phyloP scores from a whole-genome alignment of 2,329 filamentous ascomycete species.

The Xylaria sp. region DNA sequence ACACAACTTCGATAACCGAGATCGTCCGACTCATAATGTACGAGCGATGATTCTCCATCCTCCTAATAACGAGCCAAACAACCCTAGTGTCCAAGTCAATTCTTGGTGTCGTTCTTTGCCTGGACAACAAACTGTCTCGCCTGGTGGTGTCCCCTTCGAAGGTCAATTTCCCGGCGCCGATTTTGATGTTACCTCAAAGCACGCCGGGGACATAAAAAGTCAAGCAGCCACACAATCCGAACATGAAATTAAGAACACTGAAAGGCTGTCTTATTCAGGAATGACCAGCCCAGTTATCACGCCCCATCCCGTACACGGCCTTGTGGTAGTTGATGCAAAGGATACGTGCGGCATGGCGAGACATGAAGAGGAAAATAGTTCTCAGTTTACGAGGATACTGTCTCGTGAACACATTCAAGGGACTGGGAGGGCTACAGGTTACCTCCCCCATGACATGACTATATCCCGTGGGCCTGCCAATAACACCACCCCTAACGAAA shows the following conservation, averaged over 20 bases:
- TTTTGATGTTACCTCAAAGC: background rate
- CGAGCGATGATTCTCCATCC: background rate
- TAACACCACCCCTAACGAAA: background rate
- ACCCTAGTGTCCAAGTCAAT: background rate
- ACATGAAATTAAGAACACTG: background rate
- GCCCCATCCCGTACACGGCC: background rate
- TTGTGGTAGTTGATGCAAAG: background rate
- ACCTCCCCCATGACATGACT: background rate
- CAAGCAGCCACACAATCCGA: slow-evolving; percentile 9
- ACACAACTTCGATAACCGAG: background rate
- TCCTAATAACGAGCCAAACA: background rate
- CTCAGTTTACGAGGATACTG: background rate
- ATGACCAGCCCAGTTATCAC: background rate
- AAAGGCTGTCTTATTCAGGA: background rate
- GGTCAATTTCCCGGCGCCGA: background rate
- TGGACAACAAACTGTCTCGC: background rate
- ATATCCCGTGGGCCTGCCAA: background rate
- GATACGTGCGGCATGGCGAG: background rate
- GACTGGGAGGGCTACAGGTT: background rate
- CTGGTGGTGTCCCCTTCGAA: background rate
- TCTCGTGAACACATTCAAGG: background rate
- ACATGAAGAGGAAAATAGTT: background rate
- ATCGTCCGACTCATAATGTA: background rate
- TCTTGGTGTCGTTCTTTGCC: background rate
- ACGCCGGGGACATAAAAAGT: background rate